A percentile compares a stretch with the other conserved stretches of the same genome.
Evolutionary conservation across 306 rosid species (phyloP).

Genomic region (Myrica gale): DNA sequence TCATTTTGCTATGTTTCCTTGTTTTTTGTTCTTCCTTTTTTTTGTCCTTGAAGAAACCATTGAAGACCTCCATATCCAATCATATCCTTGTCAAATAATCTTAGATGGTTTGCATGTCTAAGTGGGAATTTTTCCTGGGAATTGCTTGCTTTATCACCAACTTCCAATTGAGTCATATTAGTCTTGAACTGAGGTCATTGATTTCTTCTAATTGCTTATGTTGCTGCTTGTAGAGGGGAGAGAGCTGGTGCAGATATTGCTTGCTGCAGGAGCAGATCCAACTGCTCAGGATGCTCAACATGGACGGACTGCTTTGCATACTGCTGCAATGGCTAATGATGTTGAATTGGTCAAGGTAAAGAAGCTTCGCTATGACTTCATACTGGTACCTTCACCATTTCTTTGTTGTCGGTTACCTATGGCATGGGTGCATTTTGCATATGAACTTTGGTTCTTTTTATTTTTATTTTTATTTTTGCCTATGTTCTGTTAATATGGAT

Average conservation of each 20-base stretch:
- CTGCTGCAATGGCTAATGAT: slow-evolving; percentile 88
- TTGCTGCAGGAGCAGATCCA: slow-evolving; percentile 90
- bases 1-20: neutral
- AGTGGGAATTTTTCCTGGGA: neutral
- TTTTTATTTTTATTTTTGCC: neutral
- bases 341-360: slow-evolving; percentile 84
- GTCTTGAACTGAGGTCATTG: neutral
- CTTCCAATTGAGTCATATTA: neutral
- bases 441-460: neutral
- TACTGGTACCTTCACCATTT: slow-evolving; percentile 22
- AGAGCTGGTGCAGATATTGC: slow-evolving; percentile 84
- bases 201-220: slow-evolving; percentile 17
- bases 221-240: slow-evolving; percentile 69
- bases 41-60: neutral
- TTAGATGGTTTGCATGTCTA: slow-evolving; percentile 1
- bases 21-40: neutral
- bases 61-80: neutral
- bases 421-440: neutral
- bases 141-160: neutral
- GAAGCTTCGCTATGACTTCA: slow-evolving; percentile 16
- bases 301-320: slow-evolving; percentile 93
- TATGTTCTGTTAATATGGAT: neutral
- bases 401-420: slow-evolving; percentile 21
- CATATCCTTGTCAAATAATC: neutral
- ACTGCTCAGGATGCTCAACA: slow-evolving; percentile 84